These are phyloP conservation scores for Scheffersomyces coipomensis DNA, from an alignment of 805 yeast species.

Conservation along the genomic window DNA sequence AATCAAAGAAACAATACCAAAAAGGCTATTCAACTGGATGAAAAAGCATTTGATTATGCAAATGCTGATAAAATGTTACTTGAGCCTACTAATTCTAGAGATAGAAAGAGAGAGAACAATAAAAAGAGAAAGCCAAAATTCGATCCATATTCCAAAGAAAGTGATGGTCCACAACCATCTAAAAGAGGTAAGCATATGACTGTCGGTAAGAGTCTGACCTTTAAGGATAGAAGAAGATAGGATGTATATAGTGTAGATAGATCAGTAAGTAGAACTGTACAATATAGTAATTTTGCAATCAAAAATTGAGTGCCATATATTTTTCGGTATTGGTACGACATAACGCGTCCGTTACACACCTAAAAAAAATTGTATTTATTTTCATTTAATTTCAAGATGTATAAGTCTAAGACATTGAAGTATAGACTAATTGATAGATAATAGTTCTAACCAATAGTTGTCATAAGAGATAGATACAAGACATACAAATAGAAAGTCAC, in stretches of 20 bases:
- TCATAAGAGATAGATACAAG: background rate
- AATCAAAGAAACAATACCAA: conserved; percentile 8
- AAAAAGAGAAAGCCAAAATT: conserved; percentile 44
- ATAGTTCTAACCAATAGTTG: too few relatives aligned
- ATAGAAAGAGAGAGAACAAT: conserved; percentile 14
- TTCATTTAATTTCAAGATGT: too few relatives aligned
- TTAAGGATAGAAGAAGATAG: conserved; percentile 10
- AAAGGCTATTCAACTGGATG: conserved; percentile 1
- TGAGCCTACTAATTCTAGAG: conserved; percentile 10
- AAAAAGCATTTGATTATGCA: conserved; percentile 42
- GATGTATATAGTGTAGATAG: too few relatives aligned
- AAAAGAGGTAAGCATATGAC: conserved; percentile 41
- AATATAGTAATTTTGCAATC: too few relatives aligned
- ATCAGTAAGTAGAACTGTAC: too few relatives aligned
- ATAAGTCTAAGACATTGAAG: too few relatives aligned
- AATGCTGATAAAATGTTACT: conserved; percentile 42
- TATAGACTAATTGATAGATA: too few relatives aligned
- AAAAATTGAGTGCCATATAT: too few relatives aligned
- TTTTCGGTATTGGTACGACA: too few relatives aligned
- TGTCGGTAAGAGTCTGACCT: conserved; percentile 38
- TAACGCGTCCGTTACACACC: too few relatives aligned
- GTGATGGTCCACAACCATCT: conserved; percentile 54
- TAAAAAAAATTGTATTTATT: too few relatives aligned
- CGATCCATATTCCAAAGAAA: conserved; percentile 56
- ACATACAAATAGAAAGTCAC: too few relatives aligned